Percentiles rank a stretch among this genome's conserved stretches.
Evolutionary conservation across 208 protist genomes (phyloP).

Genomic region (Trypanosoma caninum): DNA sequence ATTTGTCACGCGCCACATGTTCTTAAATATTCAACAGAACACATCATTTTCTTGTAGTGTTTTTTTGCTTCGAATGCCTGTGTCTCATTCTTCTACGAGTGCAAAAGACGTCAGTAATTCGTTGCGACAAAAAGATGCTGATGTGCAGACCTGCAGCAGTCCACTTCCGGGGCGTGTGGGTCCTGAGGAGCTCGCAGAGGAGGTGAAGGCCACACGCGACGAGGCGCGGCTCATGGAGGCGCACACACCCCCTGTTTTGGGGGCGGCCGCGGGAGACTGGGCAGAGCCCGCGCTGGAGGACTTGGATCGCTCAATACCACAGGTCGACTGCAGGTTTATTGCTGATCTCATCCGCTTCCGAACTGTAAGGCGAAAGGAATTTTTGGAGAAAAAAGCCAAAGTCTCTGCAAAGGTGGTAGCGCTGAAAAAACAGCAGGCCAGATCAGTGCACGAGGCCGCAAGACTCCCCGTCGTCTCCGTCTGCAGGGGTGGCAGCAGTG

Average conservation of each 20-base stretch:
- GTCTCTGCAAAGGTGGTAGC: constrained; percentile 29
- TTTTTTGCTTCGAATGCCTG: too few relatives aligned
- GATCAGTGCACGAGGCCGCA: constrained; percentile 33
- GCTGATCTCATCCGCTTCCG: constrained; percentile 62
- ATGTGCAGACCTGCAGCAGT: too few relatives aligned
- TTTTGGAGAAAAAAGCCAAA: constrained; percentile 38
- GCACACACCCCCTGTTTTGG: background rate
- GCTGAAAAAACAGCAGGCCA: constrained; percentile 33
- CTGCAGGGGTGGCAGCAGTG: constrained; percentile 26
- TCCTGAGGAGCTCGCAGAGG: constrained; percentile 13
- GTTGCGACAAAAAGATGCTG: too few relatives aligned
- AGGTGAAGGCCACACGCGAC: constrained; percentile 18
- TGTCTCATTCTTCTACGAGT: too few relatives aligned
- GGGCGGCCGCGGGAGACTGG: constrained; percentile 22
- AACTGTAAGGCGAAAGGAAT: constrained; percentile 41
- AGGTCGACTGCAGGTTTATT: constrained; percentile 79
- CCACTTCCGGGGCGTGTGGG: too few relatives aligned
- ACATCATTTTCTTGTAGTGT: too few relatives aligned
- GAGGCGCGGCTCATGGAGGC: constrained; percentile 19
- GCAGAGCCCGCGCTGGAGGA: constrained; percentile 64
- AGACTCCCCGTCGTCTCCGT: constrained; percentile 34
- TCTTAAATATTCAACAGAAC: too few relatives aligned
- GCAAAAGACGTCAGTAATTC: too few relatives aligned
- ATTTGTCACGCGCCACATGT: too few relatives aligned
- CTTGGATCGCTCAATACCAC: constrained; percentile 73